phyloP scores from a whole-genome alignment of 805 yeast genomes.

The Yarrowia sp. region DNA sequence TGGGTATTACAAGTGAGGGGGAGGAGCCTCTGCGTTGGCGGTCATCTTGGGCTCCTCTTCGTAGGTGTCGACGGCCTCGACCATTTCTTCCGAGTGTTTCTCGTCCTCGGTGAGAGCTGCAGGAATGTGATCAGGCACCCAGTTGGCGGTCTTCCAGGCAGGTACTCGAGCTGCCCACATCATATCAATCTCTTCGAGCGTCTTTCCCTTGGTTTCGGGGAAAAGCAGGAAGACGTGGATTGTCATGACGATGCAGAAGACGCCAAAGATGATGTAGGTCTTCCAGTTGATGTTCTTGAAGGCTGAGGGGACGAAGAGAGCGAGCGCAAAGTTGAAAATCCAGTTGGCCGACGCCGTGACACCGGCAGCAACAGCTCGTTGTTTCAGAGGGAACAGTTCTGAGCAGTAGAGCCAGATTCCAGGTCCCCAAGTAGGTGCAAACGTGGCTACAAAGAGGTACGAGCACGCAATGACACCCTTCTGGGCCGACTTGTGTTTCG shows the following conservation, averaged over 20 bases:
- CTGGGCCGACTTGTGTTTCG: slow-evolving; percentile 62
- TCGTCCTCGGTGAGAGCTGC: background rate
- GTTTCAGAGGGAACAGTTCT: slow-evolving; percentile 56
- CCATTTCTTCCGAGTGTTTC: background rate
- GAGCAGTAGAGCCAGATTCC: slow-evolving; percentile 58
- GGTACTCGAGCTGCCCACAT: slow-evolving; percentile 62
- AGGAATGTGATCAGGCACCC: slow-evolving; percentile 25
- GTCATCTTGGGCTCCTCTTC: slow-evolving; percentile 15
- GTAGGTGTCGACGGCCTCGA: slow-evolving; percentile 1
- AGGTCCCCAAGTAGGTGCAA: slow-evolving; percentile 86
- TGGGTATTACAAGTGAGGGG: background rate
- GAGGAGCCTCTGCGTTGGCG: background rate
- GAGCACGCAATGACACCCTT: slow-evolving; percentile 60
- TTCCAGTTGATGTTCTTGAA: slow-evolving; percentile 60
- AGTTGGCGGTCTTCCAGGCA: slow-evolving; percentile 76
- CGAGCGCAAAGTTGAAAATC: slow-evolving; percentile 59
- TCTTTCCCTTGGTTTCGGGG: slow-evolving; percentile 46
- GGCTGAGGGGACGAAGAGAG: slow-evolving; percentile 63
- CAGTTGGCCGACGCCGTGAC: slow-evolving; percentile 55
- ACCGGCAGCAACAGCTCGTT: slow-evolving; percentile 62
- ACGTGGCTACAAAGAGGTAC: slow-evolving; percentile 71
- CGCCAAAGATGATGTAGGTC: slow-evolving; percentile 67
- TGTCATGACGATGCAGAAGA: slow-evolving; percentile 58
- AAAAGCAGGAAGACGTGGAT: slow-evolving; percentile 51
- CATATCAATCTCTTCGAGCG: slow-evolving; percentile 52